These are phyloP conservation scores for Cucumis hystrix DNA, from an alignment of 306 rosid species.

Conservation along the genomic window DNA sequence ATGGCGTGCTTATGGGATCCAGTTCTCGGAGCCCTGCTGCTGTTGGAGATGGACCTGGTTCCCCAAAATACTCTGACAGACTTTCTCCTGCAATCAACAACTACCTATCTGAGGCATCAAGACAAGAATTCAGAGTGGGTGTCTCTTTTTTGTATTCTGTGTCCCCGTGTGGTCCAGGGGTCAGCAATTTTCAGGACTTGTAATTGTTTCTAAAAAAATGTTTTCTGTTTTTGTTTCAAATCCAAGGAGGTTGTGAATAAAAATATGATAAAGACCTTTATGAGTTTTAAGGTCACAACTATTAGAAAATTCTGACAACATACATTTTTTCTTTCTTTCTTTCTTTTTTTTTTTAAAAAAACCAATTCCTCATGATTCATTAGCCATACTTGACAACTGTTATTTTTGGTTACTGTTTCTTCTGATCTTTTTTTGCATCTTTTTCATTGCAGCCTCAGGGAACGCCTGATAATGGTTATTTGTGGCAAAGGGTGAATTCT, in stretches of 20 bases:
- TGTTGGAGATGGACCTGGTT: constrained; percentile 72
- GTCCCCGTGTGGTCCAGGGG: not conserved
- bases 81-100: constrained; percentile 95
- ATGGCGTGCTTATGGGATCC: constrained; percentile 83
- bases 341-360: too few relatives aligned
- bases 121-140: constrained; percentile 97
- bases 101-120: constrained; percentile 91
- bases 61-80: constrained; percentile 93
- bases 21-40: constrained; percentile 94
- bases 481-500: constrained; percentile 94
- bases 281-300: not conserved
- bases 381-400: not conserved
- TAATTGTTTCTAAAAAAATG: not conserved
- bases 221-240: not conserved
- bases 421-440: not conserved
- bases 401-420: not conserved
- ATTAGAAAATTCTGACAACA: not conserved
- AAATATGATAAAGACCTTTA: not conserved
- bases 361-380: not conserved
- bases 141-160: not conserved
- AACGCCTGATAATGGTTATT: constrained; percentile 83
- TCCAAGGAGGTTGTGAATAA: not conserved
- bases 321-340: too few relatives aligned
- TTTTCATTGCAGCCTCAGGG: constrained; percentile 77
- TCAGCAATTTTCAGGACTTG: not conserved